Evolutionary conservation across 2,329 filamentous ascomycete genomes (phyloP).

Genomic region (Cladosporium sp.): DNA sequence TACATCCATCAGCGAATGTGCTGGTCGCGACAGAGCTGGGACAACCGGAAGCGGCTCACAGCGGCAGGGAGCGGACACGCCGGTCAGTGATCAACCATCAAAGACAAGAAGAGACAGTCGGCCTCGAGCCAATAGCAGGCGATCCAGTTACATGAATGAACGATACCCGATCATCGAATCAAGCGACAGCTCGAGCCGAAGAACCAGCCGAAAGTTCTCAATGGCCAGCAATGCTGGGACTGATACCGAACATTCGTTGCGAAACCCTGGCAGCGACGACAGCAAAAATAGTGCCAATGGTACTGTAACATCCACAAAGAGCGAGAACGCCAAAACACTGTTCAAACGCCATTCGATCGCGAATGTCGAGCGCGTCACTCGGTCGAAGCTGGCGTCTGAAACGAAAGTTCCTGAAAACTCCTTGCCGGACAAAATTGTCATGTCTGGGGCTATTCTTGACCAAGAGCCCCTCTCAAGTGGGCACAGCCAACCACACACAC

Average conservation of each 20-base stretch:
- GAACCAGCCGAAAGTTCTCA: slow-evolving; percentile 7
- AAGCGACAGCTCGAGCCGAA: slow-evolving; percentile 24
- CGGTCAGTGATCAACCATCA: slow-evolving; percentile 1
- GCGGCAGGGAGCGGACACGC: slow-evolving; percentile 11
- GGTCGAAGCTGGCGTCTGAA: slow-evolving; percentile 9
- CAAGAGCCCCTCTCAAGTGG: background rate
- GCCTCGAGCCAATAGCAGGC: slow-evolving; percentile 13
- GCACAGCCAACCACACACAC: background rate
- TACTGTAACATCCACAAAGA: background rate
- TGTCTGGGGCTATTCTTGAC: background rate
- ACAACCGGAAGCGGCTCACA: background rate
- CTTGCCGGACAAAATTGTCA: background rate
- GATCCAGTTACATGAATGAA: slow-evolving; percentile 41
- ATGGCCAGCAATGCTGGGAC: slow-evolving; percentile 3
- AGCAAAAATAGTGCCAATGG: slow-evolving; percentile 8
- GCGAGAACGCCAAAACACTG: background rate
- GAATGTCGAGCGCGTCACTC: slow-evolving; percentile 6
- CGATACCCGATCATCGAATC: slow-evolving; percentile 40
- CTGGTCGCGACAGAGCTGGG: background rate
- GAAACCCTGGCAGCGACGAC: slow-evolving; percentile 5
- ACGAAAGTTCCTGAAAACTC: background rate
- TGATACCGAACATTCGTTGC: slow-evolving; percentile 5
- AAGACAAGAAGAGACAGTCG: slow-evolving; percentile 20
- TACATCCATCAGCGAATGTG: background rate
- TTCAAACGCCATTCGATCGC: slow-evolving; percentile 7